Base-by-base conservation (phyloP, 306 rosid species). In the Urtica urens region DNA sequence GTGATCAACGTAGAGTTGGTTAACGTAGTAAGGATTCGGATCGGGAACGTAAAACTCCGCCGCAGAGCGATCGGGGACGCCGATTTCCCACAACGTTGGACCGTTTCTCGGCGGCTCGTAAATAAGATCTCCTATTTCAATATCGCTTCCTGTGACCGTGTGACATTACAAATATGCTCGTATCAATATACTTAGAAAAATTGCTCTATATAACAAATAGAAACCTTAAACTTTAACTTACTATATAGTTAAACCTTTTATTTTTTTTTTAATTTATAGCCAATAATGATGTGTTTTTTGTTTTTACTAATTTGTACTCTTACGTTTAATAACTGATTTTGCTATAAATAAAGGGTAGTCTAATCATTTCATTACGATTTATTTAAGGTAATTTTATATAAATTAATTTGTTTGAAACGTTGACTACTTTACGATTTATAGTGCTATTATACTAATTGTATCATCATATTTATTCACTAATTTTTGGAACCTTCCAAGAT, bases 81-180 rank as follows among this genome's bases (percentile, higher is more conserved):
- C 94, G 30, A 83, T 79, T 77, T 83, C 94, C 94, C 94, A 83
- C 22, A 80, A 28, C 17, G 94, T 83, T 28, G 86, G 86, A 1
- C 94, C 94, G 62, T 69, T 76, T 77, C 94, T 77, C 26, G 81
- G 86, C 5, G 94, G 83, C 17, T 77, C 82, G 63, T 69, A 77
- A 0, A 77, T 80, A 49, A 79, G 71, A 35, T 66, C 65, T 23
- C 86, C 90, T 22, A 77, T 38, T 25, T 74, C 65, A 20, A 72
- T 63, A 28, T 60, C 61, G 51, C 42, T 0, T 23, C 76, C 94
- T 83, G 73, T 30, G 11, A 3, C 12, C n/a, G n/a, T n/a, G n/a
- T n/a, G n/a, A n/a, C n/a, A 2, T 20, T 13, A 20, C 20, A 39
- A n/a, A 11, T 4, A 5, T 10, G n/a, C n/a, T n/a, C n/a, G n/a